phyloP scores from a whole-genome alignment of 345 rosid species.

The Citrus sp. region DNA sequence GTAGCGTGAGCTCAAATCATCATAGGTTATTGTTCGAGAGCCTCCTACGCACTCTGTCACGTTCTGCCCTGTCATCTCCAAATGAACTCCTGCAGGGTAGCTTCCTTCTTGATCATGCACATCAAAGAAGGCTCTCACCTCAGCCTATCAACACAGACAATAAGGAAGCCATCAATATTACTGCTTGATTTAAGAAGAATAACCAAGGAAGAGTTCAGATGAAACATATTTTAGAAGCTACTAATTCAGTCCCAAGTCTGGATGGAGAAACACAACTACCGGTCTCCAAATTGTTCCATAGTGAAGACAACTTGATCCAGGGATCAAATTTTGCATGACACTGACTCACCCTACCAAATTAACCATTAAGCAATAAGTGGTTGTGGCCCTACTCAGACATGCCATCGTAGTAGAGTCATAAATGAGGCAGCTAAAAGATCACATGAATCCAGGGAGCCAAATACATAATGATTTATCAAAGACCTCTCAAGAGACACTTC shows the following conservation, averaged over 20 bases:
- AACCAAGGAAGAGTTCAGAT: background rate
- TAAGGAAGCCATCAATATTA: background rate
- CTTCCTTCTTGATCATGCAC: conserved; percentile 47
- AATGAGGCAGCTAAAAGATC: background rate
- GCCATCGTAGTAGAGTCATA: background rate
- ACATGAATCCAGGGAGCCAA: background rate
- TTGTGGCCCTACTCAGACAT: background rate
- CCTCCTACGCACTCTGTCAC: conserved; percentile 44
- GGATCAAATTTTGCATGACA: background rate
- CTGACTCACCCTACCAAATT: background rate
- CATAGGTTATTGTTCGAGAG: conserved; percentile 35
- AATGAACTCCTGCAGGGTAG: conserved; percentile 34
- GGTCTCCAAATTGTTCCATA: background rate
- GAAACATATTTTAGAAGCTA: background rate
- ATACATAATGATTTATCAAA: background rate
- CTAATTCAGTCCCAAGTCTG: background rate
- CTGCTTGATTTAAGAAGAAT: background rate
- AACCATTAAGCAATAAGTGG: background rate
- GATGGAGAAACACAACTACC: background rate
- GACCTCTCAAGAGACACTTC: background rate
- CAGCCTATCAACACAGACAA: conserved; percentile 25
- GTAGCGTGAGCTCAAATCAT: conserved; percentile 34
- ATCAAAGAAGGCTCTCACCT: conserved; percentile 38
- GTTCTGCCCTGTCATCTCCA: conserved; percentile 42
- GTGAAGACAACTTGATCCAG: background rate